Evolutionary conservation across 768 basidiomycete species (phyloP), one percentile per base, ranked within the genome.

Genomic region (Tricholoma flavovirens): DNA sequence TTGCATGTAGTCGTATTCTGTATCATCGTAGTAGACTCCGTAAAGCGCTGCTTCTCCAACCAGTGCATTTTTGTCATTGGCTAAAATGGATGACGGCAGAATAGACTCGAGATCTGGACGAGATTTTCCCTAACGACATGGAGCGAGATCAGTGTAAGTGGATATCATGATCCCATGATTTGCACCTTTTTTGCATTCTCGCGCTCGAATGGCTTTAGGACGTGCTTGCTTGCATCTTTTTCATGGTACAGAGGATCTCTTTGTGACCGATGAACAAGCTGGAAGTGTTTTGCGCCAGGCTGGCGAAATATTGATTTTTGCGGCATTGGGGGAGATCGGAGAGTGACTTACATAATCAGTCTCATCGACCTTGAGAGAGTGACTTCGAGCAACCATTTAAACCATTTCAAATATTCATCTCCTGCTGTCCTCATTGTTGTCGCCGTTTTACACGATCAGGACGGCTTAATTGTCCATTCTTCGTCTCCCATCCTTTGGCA

Each of bases 1-100:
- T 69, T 95, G 88, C 90, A 98, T 93, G 75, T 99, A 99, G 71
- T 99, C 91, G 75, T 99, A 99, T 57, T 93, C 82, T 5, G 91
- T 88, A 67, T 99, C 95, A 73, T 98, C 94, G 72, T 83, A 98
- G 73, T 92, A 92, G 66, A 99, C 74, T 3, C 94, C 97, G 69
- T 98, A 95, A 8, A 83, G 67, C 5, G 88, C 76, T 0, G 97
- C 97, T 73, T 98, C 91, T 55, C 96, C 97, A 50, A 88, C 77
- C 59, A 87, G 88, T 22, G 71, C 63, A 53, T 77, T 75, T 12
- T 64, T 64, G 53, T 81, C 81, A 36, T 75, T 77, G 14, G 70
- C 71, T 46, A 82, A 65, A 22, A 82, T 78, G 22, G 80, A 75
- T 24, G 75, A 70, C 17, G 77, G 62, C 26, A 89, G 70, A 12